Evolutionary conservation across 768 basidiomycete species (phyloP).

Genomic region (Daedaleopsis sinensis): DNA sequence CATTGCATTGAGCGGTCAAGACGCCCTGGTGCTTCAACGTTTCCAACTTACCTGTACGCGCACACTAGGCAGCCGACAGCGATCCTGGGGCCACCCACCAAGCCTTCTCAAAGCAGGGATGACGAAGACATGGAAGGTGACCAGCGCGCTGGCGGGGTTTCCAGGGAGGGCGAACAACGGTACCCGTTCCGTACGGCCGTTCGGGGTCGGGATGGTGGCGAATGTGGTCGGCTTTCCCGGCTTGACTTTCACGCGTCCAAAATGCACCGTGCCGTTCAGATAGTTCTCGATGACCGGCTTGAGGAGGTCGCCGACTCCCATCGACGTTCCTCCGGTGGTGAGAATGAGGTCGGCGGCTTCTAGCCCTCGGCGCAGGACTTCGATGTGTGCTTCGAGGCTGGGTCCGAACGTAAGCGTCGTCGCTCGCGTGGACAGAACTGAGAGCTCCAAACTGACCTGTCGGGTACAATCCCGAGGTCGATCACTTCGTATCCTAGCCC

Average conservation of each 20-base stretch:
- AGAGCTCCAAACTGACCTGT: constrained; percentile 47
- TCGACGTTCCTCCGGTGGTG: constrained; percentile 89
- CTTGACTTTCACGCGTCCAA: constrained; percentile 77
- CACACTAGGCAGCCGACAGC: constrained; percentile 63
- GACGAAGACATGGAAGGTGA: constrained; percentile 85
- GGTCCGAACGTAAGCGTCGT: background rate
- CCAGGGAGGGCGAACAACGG: constrained; percentile 86
- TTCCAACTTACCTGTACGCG: constrained; percentile 67
- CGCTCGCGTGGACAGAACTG: background rate
- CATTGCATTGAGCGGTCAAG: background rate
- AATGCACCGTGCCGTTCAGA: constrained; percentile 77
- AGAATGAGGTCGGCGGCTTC: constrained; percentile 72
- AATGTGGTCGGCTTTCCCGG: constrained; percentile 91
- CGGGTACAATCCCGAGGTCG: constrained; percentile 80
- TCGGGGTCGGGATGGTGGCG: constrained; percentile 63
- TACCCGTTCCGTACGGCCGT: constrained; percentile 41
- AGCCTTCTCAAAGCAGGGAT: constrained; percentile 75
- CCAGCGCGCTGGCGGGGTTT: constrained; percentile 87
- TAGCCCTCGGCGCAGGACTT: constrained; percentile 58
- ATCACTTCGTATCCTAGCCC: constrained; percentile 76
- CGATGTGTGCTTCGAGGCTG: constrained; percentile 62
- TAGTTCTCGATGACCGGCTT: constrained; percentile 88
- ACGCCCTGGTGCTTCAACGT: background rate
- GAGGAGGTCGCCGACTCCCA: constrained; percentile 86
- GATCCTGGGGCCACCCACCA: constrained; percentile 62